Conservation (phyloP, 129 eudicot species). For the Flaveria ramosissima region DNA sequence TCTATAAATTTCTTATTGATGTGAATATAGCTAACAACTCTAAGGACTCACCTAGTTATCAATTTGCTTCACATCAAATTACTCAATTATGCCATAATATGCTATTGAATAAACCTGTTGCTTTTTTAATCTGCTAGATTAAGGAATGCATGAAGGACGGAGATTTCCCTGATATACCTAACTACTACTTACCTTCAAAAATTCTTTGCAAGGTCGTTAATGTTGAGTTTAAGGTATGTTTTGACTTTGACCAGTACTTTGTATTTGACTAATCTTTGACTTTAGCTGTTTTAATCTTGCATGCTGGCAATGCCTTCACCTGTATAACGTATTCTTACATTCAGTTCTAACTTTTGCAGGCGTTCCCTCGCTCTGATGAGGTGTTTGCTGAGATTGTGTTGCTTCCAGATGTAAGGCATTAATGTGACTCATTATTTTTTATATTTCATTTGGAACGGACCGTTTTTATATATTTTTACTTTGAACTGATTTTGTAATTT, state of each 20-base stretch:
- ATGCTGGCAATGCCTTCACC: neutral
- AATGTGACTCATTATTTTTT: neutral
- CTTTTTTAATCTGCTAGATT: slow-evolving; percentile 30
- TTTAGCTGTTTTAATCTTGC: neutral
- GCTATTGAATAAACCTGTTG: slow-evolving; percentile 1
- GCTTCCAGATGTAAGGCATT: slow-evolving; percentile 33
- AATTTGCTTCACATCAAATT: neutral
- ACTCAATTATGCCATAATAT: neutral
- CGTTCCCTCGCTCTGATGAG: slow-evolving; percentile 32
- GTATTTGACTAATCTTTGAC: slow-evolving; percentile 7
- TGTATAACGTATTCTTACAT: neutral
- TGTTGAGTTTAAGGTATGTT: slow-evolving; percentile 32
- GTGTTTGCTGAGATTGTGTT: slow-evolving; percentile 38
- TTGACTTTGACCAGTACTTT: slow-evolving; percentile 2
- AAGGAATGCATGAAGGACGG: slow-evolving; percentile 24
- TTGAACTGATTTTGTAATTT: neutral
- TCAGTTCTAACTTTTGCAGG: slow-evolving; percentile 33
- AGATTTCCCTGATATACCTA: slow-evolving; percentile 13
- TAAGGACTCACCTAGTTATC: neutral
- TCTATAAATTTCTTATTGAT: neutral
- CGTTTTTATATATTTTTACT: neutral
- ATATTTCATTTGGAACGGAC: neutral
- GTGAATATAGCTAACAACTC: neutral
- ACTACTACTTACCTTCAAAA: slow-evolving; percentile 29
- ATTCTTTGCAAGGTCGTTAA: slow-evolving; percentile 41